Evolutionary conservation across 805 yeast species (phyloP), one percentile per base, ranked within the genome.

Genomic region (Starmera amethionina): DNA sequence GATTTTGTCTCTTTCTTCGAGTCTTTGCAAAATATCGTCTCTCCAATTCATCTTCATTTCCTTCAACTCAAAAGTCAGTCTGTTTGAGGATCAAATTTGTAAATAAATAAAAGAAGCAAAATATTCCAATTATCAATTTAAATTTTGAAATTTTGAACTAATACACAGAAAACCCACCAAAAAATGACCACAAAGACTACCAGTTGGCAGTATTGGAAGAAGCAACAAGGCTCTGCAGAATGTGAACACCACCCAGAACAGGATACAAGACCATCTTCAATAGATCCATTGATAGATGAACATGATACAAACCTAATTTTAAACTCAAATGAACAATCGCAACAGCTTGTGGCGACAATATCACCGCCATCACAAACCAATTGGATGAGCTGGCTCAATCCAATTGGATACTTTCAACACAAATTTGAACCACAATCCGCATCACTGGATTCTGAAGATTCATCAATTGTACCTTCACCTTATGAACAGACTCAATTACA

Each of bases 191-290:
- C 22, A 14, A 32, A 6, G 15, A 14, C 13, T 32, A 8, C 35
- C 19, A 40, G 50, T 39, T 51, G 56, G 56, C 33, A 40, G 9
- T 43, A 43, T 31, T 51, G 56, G 56, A 51, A 51, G 42, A 42
- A 40, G 35, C 39, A 42, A 14, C 51, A 49, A 37, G 54, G 53
- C 16, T 50, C 54, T 1, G 51, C 52, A 8, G 50, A 48, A 32
- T 7, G 27, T 22, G 27, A 22, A 22, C 39, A 42, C 15, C 37
- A 35, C 4, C 27, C 27, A 22, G 27, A 22, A 22, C 27, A 22
- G 9, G 40, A 31, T 34, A 41, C 50, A 14, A 43, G 40, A 31
- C 18, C 43, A 22, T 46, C 54, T 2, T 41, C 49, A 4, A 34
- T 51, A 2, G 52, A 51, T 29, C 54, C 54, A 2, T 27, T 48